Percentiles rank a stretch among this genome's conserved stretches.
These are phyloP conservation scores for Penicillium angulare DNA, from an alignment of 495 filamentous ascomycete genomes.

Conservation along the genomic window DNA sequence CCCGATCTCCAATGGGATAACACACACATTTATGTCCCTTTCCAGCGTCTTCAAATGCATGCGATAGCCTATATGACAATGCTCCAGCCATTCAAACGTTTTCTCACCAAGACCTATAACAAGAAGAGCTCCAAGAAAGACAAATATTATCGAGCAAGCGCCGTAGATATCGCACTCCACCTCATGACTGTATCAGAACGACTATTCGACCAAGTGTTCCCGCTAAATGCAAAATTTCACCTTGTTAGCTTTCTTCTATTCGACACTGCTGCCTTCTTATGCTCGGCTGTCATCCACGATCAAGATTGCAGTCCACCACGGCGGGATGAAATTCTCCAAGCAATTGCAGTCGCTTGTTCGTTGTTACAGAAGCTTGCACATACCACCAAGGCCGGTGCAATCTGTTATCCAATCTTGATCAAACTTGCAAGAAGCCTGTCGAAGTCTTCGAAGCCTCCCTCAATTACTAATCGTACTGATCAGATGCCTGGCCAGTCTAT, in stretches of 20 bases:
- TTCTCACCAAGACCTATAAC: conserved; percentile 29
- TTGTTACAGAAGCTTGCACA: conserved; percentile 39
- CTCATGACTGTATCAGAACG: conserved; percentile 38
- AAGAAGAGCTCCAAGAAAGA: conserved; percentile 23
- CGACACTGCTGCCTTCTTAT: conserved; percentile 48
- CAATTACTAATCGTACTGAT: neutral
- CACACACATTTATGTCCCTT: conserved; percentile 37
- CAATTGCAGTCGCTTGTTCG: conserved; percentile 33
- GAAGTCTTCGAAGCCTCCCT: neutral
- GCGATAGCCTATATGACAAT: conserved; percentile 46
- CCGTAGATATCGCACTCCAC: conserved; percentile 40
- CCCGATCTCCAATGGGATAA: conserved; percentile 48
- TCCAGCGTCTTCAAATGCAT: conserved; percentile 50
- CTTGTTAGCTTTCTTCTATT: conserved; percentile 54
- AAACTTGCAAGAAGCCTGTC: conserved; percentile 20
- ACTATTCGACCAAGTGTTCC: conserved; percentile 42
- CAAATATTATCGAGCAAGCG: conserved; percentile 30
- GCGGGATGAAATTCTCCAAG: conserved; percentile 38
- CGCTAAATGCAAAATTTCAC: conserved; percentile 49
- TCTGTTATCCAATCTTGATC: conserved; percentile 20
- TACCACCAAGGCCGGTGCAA: conserved; percentile 28
- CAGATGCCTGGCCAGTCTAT: neutral
- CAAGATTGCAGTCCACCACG: conserved; percentile 37
- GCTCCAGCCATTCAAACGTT: conserved; percentile 43
- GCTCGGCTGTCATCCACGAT: conserved; percentile 52